Evolutionary conservation across 495 filamentous ascomycete species (phyloP).

Genomic region (Annulohypoxylon moriforme): DNA sequence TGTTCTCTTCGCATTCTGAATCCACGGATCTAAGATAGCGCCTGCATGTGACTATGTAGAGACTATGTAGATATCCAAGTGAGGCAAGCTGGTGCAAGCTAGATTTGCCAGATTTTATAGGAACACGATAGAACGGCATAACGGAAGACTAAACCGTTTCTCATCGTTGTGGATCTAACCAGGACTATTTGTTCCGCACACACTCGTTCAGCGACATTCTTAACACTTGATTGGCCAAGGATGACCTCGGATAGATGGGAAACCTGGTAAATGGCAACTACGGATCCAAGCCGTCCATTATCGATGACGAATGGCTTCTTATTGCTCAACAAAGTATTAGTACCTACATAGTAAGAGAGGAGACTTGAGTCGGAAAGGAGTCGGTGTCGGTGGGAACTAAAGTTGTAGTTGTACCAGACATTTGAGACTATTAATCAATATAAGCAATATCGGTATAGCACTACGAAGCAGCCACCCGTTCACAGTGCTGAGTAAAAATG

Average conservation of each 20-base stretch:
- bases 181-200: neutral
- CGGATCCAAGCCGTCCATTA: slow-evolving; percentile 7
- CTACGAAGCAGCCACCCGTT: slow-evolving; percentile 38
- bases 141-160: neutral
- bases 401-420: slow-evolving; percentile 28
- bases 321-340: neutral
- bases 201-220: neutral
- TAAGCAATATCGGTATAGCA: slow-evolving; percentile 25
- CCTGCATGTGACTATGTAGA: neutral
- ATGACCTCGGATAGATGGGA: slow-evolving; percentile 26
- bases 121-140: slow-evolving; percentile 1
- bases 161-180: slow-evolving; percentile 12
- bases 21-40: slow-evolving; percentile 2
- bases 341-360: neutral
- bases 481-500: neutral
- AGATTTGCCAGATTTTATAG: slow-evolving; percentile 8
- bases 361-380: neutral
- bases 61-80: slow-evolving; percentile 5
- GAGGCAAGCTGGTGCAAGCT: neutral
- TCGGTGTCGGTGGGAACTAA: slow-evolving; percentile 17
- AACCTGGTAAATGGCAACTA: slow-evolving; percentile 14
- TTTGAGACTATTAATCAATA: slow-evolving; percentile 32
- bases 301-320: slow-evolving; percentile 22
- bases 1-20: neutral
- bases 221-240: slow-evolving; percentile 16